Base-by-base conservation (phyloP, 129 eudicot species). In the Dittrichia graveolens region DNA sequence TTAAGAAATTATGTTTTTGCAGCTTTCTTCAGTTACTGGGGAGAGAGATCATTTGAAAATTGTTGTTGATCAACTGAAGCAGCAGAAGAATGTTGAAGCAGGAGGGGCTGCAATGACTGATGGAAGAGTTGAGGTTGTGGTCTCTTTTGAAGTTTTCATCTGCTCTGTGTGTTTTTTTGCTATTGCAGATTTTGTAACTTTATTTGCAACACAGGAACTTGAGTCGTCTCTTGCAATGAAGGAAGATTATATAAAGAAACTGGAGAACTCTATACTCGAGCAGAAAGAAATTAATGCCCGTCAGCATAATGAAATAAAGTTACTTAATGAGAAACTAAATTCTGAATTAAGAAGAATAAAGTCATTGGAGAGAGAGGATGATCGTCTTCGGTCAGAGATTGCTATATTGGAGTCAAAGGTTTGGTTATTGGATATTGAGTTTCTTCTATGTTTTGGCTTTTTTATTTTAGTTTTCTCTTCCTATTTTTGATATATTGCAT, bases 381-480 rank as follows among this genome's bases (percentile, higher is more conserved):
- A 95, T 61, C 94, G 95, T 43, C 88, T 90, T 47, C 91, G 99
- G 34, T 86, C 97, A 39, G 96, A 90, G 81, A 95, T 95, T 67
- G 81, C 96, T 71, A 76, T 95, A 45, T 77, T 95, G 84, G 99
- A 95, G 81, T 86, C 96, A 8, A 95, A 95, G 97, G 99, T 95
- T 79, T 19, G 78, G 59, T 71, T 70, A 55, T 35, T 11, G 19
- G 40, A 44, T 31, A 42, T 69, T 37, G 24, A 74, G 18, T 56
- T 53, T 60, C 42, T 43, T 69, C 45, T 49, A 65, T 45, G 14
- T 72, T 4, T 58, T 75, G 34, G 16, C 10, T 61, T 56, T 65
- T 37, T 13, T 4, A 58, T 67, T 62, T 67, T 46, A 6, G 8
- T n/a, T 68, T 54, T 54, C 4, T 19, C 8, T 69, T 52, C 10